Conservation (phyloP, 148 eudicot genomes). For the Selenicereus undatus region DNA sequence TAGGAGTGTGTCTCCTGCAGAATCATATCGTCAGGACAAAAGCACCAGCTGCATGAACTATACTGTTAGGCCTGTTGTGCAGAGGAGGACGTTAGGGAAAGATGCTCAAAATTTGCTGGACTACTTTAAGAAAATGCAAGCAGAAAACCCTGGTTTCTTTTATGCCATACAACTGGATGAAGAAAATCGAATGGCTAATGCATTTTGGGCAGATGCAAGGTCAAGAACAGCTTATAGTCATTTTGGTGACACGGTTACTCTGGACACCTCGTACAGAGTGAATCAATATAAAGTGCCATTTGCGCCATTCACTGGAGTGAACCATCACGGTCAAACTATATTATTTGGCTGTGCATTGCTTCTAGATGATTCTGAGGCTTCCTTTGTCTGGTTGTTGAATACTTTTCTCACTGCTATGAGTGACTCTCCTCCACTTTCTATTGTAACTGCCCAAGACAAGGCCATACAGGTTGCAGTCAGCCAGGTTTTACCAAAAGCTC, state of each 20-base stretch:
- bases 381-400: slow-evolving; percentile 77
- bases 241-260: slow-evolving; percentile 75
- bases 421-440: slow-evolving; percentile 61
- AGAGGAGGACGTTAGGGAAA: slow-evolving; percentile 62
- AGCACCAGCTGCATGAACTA: slow-evolving; percentile 35
- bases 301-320: slow-evolving; percentile 84
- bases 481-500: slow-evolving; percentile 65
- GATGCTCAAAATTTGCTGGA: slow-evolving; percentile 89
- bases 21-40: slow-evolving; percentile 41
- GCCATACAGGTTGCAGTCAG: slow-evolving; percentile 57
- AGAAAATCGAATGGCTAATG: slow-evolving; percentile 78
- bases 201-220: slow-evolving; percentile 90
- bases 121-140: slow-evolving; percentile 90
- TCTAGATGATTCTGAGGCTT: slow-evolving; percentile 88
- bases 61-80: slow-evolving; percentile 36
- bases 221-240: slow-evolving; percentile 76
- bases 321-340: slow-evolving; percentile 80
- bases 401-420: slow-evolving; percentile 88
- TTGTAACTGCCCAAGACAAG: slow-evolving; percentile 65
- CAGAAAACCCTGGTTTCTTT: slow-evolving; percentile 90
- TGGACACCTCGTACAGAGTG: slow-evolving; percentile 67
- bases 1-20: slow-evolving; percentile 43
- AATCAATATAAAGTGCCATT: slow-evolving; percentile 72
- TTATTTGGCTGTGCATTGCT: slow-evolving; percentile 87
- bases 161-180: slow-evolving; percentile 93